These are phyloP conservation scores for Aspergillus jensenii DNA, from an alignment of 2,329 filamentous ascomycete species.

Conservation along the genomic window DNA sequence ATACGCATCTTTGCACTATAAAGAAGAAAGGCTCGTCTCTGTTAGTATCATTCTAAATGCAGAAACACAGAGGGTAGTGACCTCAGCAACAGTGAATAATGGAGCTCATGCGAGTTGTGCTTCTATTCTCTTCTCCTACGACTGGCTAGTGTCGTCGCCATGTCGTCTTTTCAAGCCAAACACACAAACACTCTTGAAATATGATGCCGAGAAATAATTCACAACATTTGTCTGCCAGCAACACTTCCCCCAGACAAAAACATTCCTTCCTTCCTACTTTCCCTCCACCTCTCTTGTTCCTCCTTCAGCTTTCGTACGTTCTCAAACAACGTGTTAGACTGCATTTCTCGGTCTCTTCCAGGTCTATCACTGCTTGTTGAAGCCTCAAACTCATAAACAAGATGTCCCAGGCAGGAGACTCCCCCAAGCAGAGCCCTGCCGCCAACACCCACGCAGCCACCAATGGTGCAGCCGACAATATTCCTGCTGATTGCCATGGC, in stretches of 20 bases:
- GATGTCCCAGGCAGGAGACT: not conserved
- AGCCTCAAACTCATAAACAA: not conserved
- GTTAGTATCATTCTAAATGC: not conserved
- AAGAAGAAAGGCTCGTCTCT: not conserved
- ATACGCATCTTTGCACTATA: not conserved
- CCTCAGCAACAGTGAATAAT: not conserved
- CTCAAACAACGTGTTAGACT: not conserved
- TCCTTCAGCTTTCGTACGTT: not conserved
- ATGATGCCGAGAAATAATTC: not conserved
- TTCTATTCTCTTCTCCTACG: not conserved
- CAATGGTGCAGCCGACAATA: not conserved
- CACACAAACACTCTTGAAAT: conserved; percentile 5
- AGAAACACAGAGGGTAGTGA: not conserved
- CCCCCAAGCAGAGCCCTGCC: not conserved
- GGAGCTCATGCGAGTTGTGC: not conserved
- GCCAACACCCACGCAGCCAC: too few relatives aligned
- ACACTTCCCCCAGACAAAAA: not conserved
- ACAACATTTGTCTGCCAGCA: not conserved
- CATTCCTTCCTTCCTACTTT: not conserved
- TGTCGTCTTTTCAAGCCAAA: not conserved
- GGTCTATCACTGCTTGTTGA: not conserved
- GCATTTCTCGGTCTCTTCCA: not conserved
- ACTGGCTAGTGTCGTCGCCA: not conserved
- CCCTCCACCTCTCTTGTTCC: not conserved
- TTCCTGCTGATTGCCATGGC: not conserved